Evolutionary conservation across 1,139 yeast genomes (phyloP).

Genomic region (Blastobotrys illinoisensis): DNA sequence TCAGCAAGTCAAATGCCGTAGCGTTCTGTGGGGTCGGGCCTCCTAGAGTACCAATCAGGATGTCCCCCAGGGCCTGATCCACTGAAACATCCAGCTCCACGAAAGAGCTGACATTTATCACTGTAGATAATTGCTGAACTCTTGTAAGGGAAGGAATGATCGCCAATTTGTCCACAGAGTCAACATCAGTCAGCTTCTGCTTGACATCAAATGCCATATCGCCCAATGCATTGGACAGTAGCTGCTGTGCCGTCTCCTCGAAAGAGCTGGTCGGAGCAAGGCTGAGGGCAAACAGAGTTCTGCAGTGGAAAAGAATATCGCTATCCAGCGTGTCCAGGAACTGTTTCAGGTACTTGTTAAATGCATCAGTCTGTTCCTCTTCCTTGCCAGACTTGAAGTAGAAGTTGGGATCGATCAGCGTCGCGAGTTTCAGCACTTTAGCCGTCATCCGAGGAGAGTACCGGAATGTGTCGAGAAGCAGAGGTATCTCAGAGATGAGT

Average conservation of each 20-base stretch:
- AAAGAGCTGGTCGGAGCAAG: slow-evolving; percentile 15
- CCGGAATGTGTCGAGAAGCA: slow-evolving; percentile 25
- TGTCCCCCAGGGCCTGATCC: slow-evolving; percentile 1
- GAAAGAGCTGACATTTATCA: slow-evolving; percentile 15
- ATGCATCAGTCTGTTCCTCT: slow-evolving; percentile 19
- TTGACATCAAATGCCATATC: slow-evolving; percentile 20
- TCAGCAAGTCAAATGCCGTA: neutral
- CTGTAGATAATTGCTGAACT: slow-evolving; percentile 16
- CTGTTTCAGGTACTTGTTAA: slow-evolving; percentile 21
- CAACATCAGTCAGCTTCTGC: slow-evolving; percentile 12
- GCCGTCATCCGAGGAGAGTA: slow-evolving; percentile 25
- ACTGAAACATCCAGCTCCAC: slow-evolving; percentile 7
- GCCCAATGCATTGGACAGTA: slow-evolving; percentile 16
- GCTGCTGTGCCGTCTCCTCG: slow-evolving; percentile 15
- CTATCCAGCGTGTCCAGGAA: slow-evolving; percentile 20
- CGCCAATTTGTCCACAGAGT: slow-evolving; percentile 7
- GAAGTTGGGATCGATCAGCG: slow-evolving; percentile 25
- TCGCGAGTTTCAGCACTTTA: slow-evolving; percentile 24
- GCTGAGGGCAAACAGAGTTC: slow-evolving; percentile 17
- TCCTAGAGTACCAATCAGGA: neutral
- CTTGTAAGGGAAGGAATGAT: slow-evolving; percentile 16
- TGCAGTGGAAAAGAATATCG: slow-evolving; percentile 20
- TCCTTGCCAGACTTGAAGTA: slow-evolving; percentile 27
- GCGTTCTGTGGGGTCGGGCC: neutral
- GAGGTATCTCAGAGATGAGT: slow-evolving; percentile 22